Evolutionary conservation across 768 basidiomycete genomes (phyloP), one percentile per base, ranked within the genome.

Genomic region (Roridomyces roridus): DNA sequence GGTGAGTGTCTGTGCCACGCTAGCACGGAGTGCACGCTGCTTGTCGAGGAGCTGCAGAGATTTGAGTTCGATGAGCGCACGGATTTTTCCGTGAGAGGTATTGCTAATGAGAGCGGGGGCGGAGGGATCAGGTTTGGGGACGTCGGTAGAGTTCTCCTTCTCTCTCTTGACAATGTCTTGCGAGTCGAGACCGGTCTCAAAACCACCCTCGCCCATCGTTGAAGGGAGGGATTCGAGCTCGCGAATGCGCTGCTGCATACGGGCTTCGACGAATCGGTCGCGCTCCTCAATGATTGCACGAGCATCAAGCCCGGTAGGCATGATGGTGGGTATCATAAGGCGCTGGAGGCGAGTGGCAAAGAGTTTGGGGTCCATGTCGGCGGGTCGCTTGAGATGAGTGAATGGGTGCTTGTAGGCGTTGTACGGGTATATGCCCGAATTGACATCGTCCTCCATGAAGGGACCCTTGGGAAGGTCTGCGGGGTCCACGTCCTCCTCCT

Each of bases 31-130:
- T 20, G 85, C 77, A n/a, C 91, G 86, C 66, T 99, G 97, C 68
- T 95, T 96, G 57, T 96, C 92, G 21, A 96, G 82, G 21, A 98
- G 81, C 10, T 88, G 85, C 8, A 99, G 83, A 14, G 87, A 85
- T 70, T 96, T 97, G 69, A 98, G 87, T 74, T 98, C 97, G 58
- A 98, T 97, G 51, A 95, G 74, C 0, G 94, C 94, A 31, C 89
- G 88, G 10, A 98, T 77, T 70, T 96, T 96, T 34, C 91, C 91
- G 57, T 91, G 88, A 1, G 85, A 82, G 18, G 79, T 82, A n/a
- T 83, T 73, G 34, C 81, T 80, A 6, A 89, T 85, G 59, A 87
- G 82, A 2, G 59, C 61, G 18, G 82, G 73, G 52, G 77, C 74
- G 40, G 72, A 63, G 15, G 68, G 65, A 59, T 74, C 70, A 15